These are phyloP conservation scores for Arachis hypogaea DNA, from an alignment of 306 rosid species.

Conservation along the genomic window DNA sequence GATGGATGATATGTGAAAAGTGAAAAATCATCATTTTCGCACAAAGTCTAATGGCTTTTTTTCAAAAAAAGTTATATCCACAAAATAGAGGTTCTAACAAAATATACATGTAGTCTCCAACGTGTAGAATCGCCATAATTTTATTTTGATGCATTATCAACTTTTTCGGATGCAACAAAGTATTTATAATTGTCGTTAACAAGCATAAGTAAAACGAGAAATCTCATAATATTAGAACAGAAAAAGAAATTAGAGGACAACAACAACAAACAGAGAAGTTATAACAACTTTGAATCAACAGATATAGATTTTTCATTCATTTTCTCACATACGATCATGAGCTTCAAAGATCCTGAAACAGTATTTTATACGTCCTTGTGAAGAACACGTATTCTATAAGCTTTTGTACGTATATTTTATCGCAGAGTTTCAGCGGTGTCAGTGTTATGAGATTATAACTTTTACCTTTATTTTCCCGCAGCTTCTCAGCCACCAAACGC, in stretches of 20 bases:
- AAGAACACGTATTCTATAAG: neutral
- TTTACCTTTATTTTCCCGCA: conserved; percentile 3
- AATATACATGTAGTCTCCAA: neutral
- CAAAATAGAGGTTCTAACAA: neutral
- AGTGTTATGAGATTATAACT: neutral
- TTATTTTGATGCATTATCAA: no score
- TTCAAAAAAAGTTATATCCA: no score
- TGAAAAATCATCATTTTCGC: no score
- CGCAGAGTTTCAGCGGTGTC: conserved; percentile 1
- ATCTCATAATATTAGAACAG: neutral
- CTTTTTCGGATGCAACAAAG: neutral
- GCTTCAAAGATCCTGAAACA: neutral
- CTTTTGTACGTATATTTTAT: neutral
- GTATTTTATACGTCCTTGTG: neutral
- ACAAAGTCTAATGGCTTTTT: no score
- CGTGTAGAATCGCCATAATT: neutral
- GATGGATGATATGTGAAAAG: no score
- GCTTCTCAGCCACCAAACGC: conserved; percentile 45
- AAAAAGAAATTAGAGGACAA: neutral
- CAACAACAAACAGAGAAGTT: neutral
- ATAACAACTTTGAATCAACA: neutral
- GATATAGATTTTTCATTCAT: neutral
- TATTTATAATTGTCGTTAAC: neutral
- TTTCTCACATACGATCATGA: neutral
- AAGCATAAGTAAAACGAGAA: neutral